Base-by-base conservation (phyloP, 2,329 filamentous ascomycete genomes). In the Chaetomiaceae sp. region DNA sequence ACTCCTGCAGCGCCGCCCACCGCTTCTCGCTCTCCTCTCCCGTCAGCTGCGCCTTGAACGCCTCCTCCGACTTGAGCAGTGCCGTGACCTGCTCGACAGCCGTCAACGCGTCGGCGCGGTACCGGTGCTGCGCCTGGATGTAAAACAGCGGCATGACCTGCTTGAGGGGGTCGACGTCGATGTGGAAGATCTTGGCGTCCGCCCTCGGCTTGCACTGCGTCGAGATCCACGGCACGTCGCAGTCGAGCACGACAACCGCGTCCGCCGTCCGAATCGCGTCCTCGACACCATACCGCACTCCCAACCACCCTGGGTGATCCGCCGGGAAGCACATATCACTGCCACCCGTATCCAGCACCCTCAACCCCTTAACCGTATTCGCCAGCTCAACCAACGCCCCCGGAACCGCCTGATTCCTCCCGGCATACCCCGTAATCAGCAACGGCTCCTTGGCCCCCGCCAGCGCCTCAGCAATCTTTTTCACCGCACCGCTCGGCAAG, bases 151-250 rank as follows among this genome's bases (percentile, higher is more conserved):
- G 85, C 76, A 90, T 90, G 67, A 85, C 78, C 67, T 86, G 82
- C 71, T 87, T 87, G 22, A 86, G 69, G 1, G 83, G 82, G 59
- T 87, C 83, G 44, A 84, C 74, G 60, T 87, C 83, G 39, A 87
- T 75, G 62, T 87, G 83, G 69, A 81, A 85, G 51, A 87, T 71
- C 57, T 73, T 75, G 19, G 79, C 78, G 15, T 76, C 73, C 2
- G 72, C 67, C 1, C 68, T 68, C 0, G 83, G 83, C 59, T 75
- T 75, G 68, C 80, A 83, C 15, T 83, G 82, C 0, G 89, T 94
- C n/a, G 86, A 84, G 51, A 96, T 91, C 90, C 91, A 96, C 0
- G 91, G 91, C 0, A 96, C 90, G 65, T 96, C 91, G 59, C 90
- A 95, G 69, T 96, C 88, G 22, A 95, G 66, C 2, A 96, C 85